phyloP scores from a whole-genome alignment of 2,329 filamentous ascomycete species.

The Microthyrium microscopicum region DNA sequence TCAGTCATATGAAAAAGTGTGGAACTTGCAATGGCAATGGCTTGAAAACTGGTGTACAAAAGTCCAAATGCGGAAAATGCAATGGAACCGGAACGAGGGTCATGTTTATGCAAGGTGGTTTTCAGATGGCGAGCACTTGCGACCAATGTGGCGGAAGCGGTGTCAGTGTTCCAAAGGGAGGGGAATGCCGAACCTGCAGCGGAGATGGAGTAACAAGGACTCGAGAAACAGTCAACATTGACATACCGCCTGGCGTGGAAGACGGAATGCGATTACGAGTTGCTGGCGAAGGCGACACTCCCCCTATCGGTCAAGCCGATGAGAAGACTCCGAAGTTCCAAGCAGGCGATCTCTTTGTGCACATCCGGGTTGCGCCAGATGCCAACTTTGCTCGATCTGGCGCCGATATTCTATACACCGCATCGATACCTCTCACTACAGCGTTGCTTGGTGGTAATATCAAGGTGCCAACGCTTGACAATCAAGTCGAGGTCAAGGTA shows the following conservation, averaged over 20 bases:
- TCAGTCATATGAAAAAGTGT: constrained; percentile 68
- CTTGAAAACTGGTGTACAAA: constrained; percentile 62
- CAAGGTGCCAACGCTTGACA: constrained; percentile 75
- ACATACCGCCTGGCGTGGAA: constrained; percentile 90
- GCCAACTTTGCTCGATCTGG: constrained; percentile 76
- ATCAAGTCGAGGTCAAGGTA: constrained; percentile 78
- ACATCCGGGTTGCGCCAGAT: constrained; percentile 78
- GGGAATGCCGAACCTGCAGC: constrained; percentile 62
- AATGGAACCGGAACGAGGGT: constrained; percentile 75
- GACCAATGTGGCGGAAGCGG: constrained; percentile 66
- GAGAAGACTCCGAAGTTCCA: constrained; percentile 19
- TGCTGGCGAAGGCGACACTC: constrained; percentile 72
- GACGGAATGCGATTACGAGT: constrained; percentile 88
- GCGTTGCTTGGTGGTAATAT: constrained; percentile 85
- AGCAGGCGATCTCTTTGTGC: constrained; percentile 79
- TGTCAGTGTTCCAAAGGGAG: constrained; percentile 56
- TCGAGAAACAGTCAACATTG: constrained; percentile 65
- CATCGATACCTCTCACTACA: constrained; percentile 79
- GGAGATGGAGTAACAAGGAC: constrained; percentile 77
- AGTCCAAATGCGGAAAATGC: constrained; percentile 59
- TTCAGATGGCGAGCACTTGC: constrained; percentile 92
- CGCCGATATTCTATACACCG: constrained; percentile 83
- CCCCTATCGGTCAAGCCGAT: constrained; percentile 53
- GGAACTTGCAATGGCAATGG: constrained; percentile 71
- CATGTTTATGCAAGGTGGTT: constrained; percentile 79